Percentiles rank a stretch among this genome's conserved stretches.
Evolutionary conservation across 345 rosid species (phyloP).

Genomic region (Linum lewisii): DNA sequence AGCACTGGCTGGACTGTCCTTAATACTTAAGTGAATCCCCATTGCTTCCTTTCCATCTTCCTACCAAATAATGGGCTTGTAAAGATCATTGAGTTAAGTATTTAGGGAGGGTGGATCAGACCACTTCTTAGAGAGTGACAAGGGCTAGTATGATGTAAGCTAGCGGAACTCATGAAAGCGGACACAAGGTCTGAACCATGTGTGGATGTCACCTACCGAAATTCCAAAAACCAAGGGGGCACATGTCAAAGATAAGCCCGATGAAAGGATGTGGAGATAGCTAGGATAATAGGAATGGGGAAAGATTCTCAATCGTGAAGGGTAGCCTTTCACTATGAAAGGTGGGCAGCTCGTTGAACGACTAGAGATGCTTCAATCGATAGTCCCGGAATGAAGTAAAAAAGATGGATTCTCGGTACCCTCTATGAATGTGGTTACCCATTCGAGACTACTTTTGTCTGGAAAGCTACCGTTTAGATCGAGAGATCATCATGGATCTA

Average conservation of each 20-base stretch:
- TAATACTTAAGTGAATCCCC: neutral
- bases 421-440: neutral
- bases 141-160: neutral
- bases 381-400: neutral
- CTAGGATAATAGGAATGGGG: neutral
- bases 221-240: neutral
- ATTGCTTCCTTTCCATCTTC: neutral
- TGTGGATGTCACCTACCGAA: neutral
- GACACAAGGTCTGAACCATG: neutral
- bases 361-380: neutral
- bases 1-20: neutral
- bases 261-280: neutral
- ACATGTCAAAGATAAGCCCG: neutral
- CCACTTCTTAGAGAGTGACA: neutral
- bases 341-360: neutral
- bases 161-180: neutral
- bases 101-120: slow-evolving; percentile 1
- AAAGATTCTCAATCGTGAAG: neutral
- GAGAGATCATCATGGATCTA: neutral
- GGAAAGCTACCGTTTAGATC: neutral
- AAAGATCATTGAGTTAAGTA: neutral
- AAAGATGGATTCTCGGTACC: neutral
- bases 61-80: neutral
- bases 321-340: neutral
- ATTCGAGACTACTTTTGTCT: neutral